A percentile compares a stretch with the other conserved stretches of the same genome.
These are phyloP conservation scores for Hygrocybe punicea DNA, from an alignment of 768 basidiomycete genomes.

Conservation along the genomic window DNA sequence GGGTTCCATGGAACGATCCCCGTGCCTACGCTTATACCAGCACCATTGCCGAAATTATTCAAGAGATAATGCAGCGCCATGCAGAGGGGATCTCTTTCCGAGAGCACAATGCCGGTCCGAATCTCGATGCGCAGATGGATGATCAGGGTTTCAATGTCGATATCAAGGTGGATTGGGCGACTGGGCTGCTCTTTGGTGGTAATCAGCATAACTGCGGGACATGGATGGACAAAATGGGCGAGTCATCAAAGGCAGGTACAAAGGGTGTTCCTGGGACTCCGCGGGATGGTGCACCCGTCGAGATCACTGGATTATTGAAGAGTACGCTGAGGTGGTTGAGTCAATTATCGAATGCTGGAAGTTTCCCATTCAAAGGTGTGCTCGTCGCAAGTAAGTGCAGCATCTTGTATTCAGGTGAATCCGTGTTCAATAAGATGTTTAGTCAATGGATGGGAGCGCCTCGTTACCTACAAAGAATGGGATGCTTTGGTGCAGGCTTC, in stretches of 20 bases:
- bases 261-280: conserved; percentile 97
- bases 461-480: conserved; percentile 92
- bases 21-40: conserved; percentile 77
- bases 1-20: conserved; percentile 88
- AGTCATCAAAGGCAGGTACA: conserved; percentile 84
- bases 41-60: conserved; percentile 90
- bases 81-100: conserved; percentile 90
- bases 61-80: conserved; percentile 94
- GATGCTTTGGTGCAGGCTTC: conserved; percentile 74
- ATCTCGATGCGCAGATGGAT: conserved; percentile 96
- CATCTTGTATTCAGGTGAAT: not conserved
- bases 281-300: conserved; percentile 91
- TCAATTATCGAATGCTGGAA: conserved; percentile 55
- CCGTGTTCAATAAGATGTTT: conserved; percentile 6
- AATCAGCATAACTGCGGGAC: conserved; percentile 85
- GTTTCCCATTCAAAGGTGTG: conserved; percentile 91
- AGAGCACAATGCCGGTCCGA: conserved; percentile 94
- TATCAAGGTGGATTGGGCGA: conserved; percentile 93
- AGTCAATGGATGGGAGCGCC: conserved; percentile 67
- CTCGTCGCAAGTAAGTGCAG: conserved; percentile 62
- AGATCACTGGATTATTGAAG: conserved; percentile 91
- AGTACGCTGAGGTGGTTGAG: conserved; percentile 90
- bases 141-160: conserved; percentile 91
- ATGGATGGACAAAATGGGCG: conserved; percentile 99
- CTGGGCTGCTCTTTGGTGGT: conserved; percentile 86